Percentiles rank a stretch among this genome's conserved stretches.
These are phyloP conservation scores for Ganoderma boninense DNA, from an alignment of 1,284 basidiomycete genomes.

Conservation along the genomic window DNA sequence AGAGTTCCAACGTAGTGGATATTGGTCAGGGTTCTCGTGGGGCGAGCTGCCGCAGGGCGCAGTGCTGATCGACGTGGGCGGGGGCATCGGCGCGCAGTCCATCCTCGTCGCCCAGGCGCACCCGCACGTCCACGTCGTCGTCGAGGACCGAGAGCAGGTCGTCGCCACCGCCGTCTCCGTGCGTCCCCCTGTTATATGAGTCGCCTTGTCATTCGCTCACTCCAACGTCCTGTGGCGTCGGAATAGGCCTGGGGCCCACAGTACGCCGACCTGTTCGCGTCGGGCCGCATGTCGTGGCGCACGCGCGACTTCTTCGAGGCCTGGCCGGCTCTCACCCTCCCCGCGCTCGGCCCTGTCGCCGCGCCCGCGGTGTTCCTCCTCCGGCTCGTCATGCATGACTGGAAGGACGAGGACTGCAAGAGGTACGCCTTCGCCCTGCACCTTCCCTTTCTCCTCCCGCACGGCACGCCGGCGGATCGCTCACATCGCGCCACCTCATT, in stretches of 20 bases:
- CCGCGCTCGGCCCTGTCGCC: no score
- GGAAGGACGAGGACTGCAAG: conserved; percentile 59
- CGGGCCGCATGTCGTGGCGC: conserved; percentile 34
- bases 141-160: conserved; percentile 73
- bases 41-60: conserved; percentile 54
- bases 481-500: no score
- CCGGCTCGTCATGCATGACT: conserved; percentile 76
- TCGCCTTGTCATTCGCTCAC: no score
- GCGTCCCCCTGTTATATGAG: no score
- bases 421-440: conserved; percentile 10
- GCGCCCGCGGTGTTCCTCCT: conserved; percentile 62
- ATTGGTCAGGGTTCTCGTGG: conserved; percentile 78
- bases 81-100: conserved; percentile 74
- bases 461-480: not conserved
- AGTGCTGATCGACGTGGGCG: conserved; percentile 75
- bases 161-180: conserved; percentile 57
- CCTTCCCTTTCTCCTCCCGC: no score
- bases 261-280: conserved; percentile 32
- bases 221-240: no score
- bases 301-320: conserved; percentile 75
- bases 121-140: conserved; percentile 60
- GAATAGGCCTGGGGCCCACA: conserved; percentile 35
- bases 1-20: no score
- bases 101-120: conserved; percentile 69
- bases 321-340: conserved; percentile 13